Conservation (phyloP, 768 basidiomycete genomes). For the Phallus indusiatus region DNA sequence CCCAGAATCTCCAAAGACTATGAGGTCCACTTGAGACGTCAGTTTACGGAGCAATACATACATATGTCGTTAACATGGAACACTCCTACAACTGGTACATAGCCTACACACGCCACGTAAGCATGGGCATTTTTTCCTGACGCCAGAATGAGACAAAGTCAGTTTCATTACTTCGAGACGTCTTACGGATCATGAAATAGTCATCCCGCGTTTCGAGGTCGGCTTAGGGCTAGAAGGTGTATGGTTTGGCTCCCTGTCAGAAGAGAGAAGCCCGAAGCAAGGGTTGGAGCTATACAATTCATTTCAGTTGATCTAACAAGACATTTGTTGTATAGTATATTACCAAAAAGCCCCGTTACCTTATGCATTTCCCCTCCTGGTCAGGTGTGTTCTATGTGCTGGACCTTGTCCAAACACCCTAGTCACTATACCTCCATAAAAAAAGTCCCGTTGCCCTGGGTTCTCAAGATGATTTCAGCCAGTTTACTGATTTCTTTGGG, state of each 20-base stretch:
- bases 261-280: constrained; percentile 2
- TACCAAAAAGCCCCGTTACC: too few relatives aligned
- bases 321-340: background rate
- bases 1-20: constrained; percentile 31
- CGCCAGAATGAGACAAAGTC: too few relatives aligned
- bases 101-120: too few relatives aligned
- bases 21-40: too few relatives aligned
- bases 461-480: background rate
- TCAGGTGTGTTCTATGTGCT: too few relatives aligned
- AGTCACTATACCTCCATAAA: too few relatives aligned
- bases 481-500: background rate
- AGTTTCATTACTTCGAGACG: background rate
- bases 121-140: too few relatives aligned
- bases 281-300: background rate
- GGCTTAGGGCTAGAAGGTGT: background rate
- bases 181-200: background rate
- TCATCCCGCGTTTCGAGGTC: background rate
- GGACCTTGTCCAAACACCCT: too few relatives aligned
- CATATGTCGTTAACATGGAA: too few relatives aligned
- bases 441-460: background rate
- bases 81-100: too few relatives aligned
- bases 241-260: background rate
- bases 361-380: too few relatives aligned
- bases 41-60: too few relatives aligned
- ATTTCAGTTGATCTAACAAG: background rate